These are phyloP conservation scores for Ceratobasidium sp. DNA, from an alignment of 1,284 basidiomycete species.

Conservation along the genomic window DNA sequence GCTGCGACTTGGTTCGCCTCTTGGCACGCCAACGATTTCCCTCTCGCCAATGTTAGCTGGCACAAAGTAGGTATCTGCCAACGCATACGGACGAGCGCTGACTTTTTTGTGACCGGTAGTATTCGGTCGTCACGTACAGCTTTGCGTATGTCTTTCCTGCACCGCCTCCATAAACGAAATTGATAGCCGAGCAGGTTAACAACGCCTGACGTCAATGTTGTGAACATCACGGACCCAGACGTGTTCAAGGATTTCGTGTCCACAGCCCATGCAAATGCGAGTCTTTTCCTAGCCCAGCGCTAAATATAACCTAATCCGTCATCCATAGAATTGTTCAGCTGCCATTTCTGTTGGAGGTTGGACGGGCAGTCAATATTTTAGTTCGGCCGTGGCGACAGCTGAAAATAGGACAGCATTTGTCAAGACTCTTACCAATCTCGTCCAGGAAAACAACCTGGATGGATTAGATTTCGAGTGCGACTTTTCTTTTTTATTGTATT, in stretches of 20 bases:
- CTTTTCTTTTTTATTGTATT: neutral
- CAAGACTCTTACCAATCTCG: conserved; percentile 52
- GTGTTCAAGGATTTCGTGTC: conserved; percentile 39
- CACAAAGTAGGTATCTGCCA: conserved; percentile 10
- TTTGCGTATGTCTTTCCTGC: conserved; percentile 23
- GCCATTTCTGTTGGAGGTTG: conserved; percentile 40
- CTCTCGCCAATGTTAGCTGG: conserved; percentile 37
- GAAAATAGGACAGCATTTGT: conserved; percentile 51
- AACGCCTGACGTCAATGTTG: conserved; percentile 24
- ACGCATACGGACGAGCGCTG: neutral
- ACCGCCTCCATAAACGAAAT: neutral
- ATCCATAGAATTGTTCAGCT: conserved; percentile 37
- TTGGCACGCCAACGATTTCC: conserved; percentile 37
- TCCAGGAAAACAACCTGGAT: conserved; percentile 55
- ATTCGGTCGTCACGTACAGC: conserved; percentile 36
- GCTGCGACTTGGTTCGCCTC: conserved; percentile 36
- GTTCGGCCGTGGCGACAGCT: conserved; percentile 50
- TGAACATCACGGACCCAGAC: conserved; percentile 35
- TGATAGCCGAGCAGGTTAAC: neutral
- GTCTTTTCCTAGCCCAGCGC: neutral
- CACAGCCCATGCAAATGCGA: conserved; percentile 39
- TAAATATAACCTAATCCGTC: neutral
- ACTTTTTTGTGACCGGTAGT: neutral
- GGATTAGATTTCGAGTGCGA: conserved; percentile 55
- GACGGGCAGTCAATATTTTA: conserved; percentile 51